phyloP scores from a whole-genome alignment of 352 stramenopile species.

The Elongisporangium senticosum region DNA sequence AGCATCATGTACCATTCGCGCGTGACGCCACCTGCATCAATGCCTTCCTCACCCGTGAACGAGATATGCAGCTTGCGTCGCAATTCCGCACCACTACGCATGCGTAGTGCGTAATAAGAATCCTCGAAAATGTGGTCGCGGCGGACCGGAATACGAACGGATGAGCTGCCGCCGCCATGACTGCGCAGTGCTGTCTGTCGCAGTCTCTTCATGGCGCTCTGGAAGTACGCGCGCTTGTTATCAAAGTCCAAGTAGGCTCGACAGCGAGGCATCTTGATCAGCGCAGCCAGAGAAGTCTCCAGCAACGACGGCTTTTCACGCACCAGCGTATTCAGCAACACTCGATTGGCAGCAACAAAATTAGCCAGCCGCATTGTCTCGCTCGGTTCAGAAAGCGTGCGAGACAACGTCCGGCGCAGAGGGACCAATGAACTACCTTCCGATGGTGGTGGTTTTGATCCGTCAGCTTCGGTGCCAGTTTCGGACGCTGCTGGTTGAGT shows the following conservation, averaged over 20 bases:
- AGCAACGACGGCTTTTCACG: slow-evolving; percentile 95
- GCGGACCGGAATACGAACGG: slow-evolving; percentile 86
- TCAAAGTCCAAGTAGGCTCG: slow-evolving; percentile 97
- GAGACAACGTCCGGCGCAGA: slow-evolving; percentile 16
- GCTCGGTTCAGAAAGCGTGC: slow-evolving; percentile 37
- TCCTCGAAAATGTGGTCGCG: slow-evolving; percentile 98
- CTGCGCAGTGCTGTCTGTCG: slow-evolving; percentile 77
- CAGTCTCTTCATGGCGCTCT: slow-evolving; percentile 91
- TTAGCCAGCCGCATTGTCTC: slow-evolving; percentile 74
- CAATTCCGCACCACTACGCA: slow-evolving; percentile 96
- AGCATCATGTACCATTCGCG: slow-evolving; percentile 99
- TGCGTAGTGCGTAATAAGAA: slow-evolving; percentile 96
- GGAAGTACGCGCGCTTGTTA: slow-evolving; percentile 99
- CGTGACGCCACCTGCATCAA: slow-evolving; percentile 98
- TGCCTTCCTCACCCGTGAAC: slow-evolving; percentile 97
- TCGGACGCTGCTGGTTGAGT: slow-evolving; percentile 6
- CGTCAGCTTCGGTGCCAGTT: slow-evolving; percentile 20
- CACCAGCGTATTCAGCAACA: slow-evolving; percentile 97
- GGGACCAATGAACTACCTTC: background rate
- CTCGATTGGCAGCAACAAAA: slow-evolving; percentile 95
- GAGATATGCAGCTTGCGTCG: slow-evolving; percentile 96
- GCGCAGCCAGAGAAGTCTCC: slow-evolving; percentile 91
- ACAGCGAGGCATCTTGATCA: slow-evolving; percentile 96
- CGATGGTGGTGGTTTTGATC: background rate
- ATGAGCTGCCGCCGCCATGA: slow-evolving; percentile 89